These are phyloP conservation scores for Xylaria sp. DNA, from an alignment of 2,329 filamentous ascomycete genomes.

Conservation along the genomic window DNA sequence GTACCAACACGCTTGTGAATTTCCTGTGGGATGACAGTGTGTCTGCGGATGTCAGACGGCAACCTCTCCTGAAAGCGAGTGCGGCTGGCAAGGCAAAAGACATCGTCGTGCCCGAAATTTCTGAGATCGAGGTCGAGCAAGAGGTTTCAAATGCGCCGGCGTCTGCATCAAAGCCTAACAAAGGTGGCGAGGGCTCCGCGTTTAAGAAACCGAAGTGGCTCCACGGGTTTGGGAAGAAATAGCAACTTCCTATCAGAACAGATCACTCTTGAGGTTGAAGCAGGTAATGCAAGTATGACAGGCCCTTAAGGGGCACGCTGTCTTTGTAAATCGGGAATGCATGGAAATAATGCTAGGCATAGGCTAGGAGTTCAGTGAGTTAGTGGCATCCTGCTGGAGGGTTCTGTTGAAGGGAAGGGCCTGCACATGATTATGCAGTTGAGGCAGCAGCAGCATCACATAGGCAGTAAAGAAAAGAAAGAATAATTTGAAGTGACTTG, in stretches of 20 bases:
- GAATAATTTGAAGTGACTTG: conserved; percentile 8
- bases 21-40: conserved; percentile 30
- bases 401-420: not conserved
- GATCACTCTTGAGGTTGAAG: not conserved
- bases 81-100: conserved; percentile 51
- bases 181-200: conserved; percentile 21
- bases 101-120: conserved; percentile 50
- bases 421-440: not conserved
- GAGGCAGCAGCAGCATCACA: conserved; percentile 1
- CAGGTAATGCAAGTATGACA: not conserved
- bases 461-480: conserved; percentile 7
- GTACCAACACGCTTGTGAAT: conserved; percentile 66
- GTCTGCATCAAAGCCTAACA: conserved; percentile 17
- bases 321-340: not conserved
- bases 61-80: conserved; percentile 43
- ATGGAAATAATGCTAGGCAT: conserved; percentile 12
- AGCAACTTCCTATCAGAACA: conserved; percentile 16
- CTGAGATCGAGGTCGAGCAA: conserved; percentile 32
- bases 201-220: conserved; percentile 64
- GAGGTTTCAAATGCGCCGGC: conserved; percentile 5
- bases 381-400: not conserved
- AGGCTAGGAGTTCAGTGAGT: conserved; percentile 7
- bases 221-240: conserved; percentile 68
- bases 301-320: not conserved
- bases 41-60: conserved; percentile 20